These are phyloP conservation scores for Vigna unguiculata DNA, from an alignment of 306 rosid species.

Conservation along the genomic window DNA sequence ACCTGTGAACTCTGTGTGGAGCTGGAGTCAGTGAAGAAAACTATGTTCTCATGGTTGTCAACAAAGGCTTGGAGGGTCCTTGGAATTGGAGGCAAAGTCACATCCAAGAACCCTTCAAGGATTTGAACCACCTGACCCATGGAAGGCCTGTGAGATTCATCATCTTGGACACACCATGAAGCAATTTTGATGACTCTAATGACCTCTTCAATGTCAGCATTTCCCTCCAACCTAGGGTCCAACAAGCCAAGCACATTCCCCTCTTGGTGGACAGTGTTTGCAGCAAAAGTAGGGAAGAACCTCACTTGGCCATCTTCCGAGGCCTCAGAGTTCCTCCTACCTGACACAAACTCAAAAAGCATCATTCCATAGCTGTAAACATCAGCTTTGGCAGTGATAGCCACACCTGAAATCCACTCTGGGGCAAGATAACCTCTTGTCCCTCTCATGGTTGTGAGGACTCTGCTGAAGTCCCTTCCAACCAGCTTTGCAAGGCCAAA, in stretches of 20 bases:
- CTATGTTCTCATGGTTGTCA: constrained; percentile 60
- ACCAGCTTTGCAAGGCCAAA: constrained; percentile 92
- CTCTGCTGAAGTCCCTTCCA: constrained; percentile 87
- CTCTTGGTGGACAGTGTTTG: constrained; percentile 50
- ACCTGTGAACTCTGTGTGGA: constrained; percentile 58
- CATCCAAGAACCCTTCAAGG: constrained; percentile 68
- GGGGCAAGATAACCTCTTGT: constrained; percentile 94
- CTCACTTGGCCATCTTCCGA: constrained; percentile 60
- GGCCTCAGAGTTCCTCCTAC: constrained; percentile 78
- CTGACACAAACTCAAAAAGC: constrained; percentile 84
- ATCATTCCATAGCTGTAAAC: constrained; percentile 94
- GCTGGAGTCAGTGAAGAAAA: constrained; percentile 70
- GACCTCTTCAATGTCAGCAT: constrained; percentile 63
- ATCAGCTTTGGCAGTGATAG: constrained; percentile 88
- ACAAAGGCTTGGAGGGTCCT: constrained; percentile 58
- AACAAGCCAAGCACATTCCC: constrained; percentile 59
- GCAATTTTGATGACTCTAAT: constrained; percentile 65
- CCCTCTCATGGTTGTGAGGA: constrained; percentile 94
- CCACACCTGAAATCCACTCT: constrained; percentile 88
- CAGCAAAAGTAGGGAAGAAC: constrained; percentile 73
- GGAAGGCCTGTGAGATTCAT: constrained; percentile 69
- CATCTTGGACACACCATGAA: constrained; percentile 92
- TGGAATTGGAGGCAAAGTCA: constrained; percentile 71
- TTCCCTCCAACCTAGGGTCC: constrained; percentile 63
- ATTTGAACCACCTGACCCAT: constrained; percentile 90